phyloP scores from a whole-genome alignment of 306 rosid species.

The Herpetospermum pedunculosum region DNA sequence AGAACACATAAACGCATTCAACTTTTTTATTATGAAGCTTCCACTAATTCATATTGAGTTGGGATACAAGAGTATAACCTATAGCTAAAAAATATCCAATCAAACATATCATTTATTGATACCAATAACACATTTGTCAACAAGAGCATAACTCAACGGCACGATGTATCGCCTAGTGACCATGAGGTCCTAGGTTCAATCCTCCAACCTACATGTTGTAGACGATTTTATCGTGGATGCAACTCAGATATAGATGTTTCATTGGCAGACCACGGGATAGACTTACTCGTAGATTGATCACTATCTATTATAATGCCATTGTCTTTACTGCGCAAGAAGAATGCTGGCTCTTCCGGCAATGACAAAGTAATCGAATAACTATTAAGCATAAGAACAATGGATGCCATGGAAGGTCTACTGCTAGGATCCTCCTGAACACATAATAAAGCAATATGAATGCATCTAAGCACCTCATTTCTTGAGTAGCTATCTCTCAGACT shows the following conservation, averaged over 20 bases:
- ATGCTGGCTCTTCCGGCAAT: neutral
- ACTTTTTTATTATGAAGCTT: too few relatives aligned
- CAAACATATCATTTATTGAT: too few relatives aligned
- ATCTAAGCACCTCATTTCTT: slow-evolving; percentile 18
- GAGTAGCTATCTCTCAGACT: neutral
- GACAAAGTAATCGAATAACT: neutral
- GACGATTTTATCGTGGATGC: neutral
- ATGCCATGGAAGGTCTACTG: slow-evolving; percentile 20
- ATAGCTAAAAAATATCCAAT: too few relatives aligned
- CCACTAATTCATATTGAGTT: too few relatives aligned
- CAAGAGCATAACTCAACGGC: too few relatives aligned
- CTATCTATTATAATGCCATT: too few relatives aligned
- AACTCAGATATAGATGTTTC: neutral
- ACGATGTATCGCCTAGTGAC: too few relatives aligned
- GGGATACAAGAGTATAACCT: too few relatives aligned
- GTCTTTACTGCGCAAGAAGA: neutral
- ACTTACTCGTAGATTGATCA: neutral
- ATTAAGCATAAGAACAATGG: slow-evolving; percentile 18
- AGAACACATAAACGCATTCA: too few relatives aligned
- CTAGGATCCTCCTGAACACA: slow-evolving; percentile 23
- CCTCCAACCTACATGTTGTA: too few relatives aligned
- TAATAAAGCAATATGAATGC: slow-evolving; percentile 22
- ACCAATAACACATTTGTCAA: too few relatives aligned
- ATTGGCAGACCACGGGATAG: neutral
- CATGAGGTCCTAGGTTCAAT: too few relatives aligned